Evolutionary conservation across 371 early-diverging fungal genomes (phyloP).

Genomic region (Apophysomyces trapeziformis): DNA sequence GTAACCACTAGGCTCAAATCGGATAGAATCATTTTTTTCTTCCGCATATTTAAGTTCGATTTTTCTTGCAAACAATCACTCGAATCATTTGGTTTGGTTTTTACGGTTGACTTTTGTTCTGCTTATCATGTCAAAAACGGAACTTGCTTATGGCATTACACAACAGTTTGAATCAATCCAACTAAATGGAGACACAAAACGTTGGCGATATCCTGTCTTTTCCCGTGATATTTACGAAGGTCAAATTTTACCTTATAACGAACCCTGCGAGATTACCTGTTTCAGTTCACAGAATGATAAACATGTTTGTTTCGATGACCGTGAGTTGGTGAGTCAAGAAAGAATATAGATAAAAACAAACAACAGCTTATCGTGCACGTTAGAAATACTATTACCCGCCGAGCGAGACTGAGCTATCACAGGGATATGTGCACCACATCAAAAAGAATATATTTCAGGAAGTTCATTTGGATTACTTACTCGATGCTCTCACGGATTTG

Average conservation of each 20-base stretch:
- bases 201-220: background rate
- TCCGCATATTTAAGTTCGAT: no score
- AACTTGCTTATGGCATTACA: no score
- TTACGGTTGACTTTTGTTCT: no score
- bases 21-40: no score
- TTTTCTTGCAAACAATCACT: no score
- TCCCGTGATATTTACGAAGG: slow-evolving; percentile 48
- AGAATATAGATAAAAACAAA: background rate
- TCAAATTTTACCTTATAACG: slow-evolving; percentile 57
- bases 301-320: slow-evolving; percentile 64
- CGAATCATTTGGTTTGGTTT: no score
- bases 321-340: slow-evolving; percentile 59
- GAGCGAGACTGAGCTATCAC: slow-evolving; percentile 55
- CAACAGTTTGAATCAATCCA: no score
- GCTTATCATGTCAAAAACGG: no score
- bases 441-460: slow-evolving; percentile 58
- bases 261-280: slow-evolving; percentile 77
- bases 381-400: slow-evolving; percentile 79
- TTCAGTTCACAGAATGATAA: slow-evolving; percentile 78
- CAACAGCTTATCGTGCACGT: background rate
- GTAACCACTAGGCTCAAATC: no score
- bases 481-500: slow-evolving; percentile 61
- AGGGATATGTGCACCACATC: slow-evolving; percentile 65
- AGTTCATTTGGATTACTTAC: slow-evolving; percentile 84
- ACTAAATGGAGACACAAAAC: background rate